A percentile compares a stretch with the other conserved stretches of the same genome.
Evolutionary conservation across 2,329 filamentous ascomycete species (phyloP).

Genomic region (Paecilomyces sp.): DNA sequence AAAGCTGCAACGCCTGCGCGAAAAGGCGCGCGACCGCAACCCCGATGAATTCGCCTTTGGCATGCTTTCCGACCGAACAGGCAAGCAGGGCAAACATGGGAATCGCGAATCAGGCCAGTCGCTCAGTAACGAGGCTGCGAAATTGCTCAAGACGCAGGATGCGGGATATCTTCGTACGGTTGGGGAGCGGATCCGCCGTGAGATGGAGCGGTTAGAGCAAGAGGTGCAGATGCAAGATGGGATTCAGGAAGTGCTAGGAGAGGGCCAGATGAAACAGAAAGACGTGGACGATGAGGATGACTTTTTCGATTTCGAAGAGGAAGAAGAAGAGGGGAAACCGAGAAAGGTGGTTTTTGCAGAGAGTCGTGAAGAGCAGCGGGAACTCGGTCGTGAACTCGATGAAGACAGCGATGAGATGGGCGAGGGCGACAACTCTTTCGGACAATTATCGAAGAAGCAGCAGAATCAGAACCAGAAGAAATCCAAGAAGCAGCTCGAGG

Average conservation of each 20-base stretch:
- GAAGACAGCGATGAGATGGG: conserved; percentile 12
- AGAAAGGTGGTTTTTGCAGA: conserved; percentile 35
- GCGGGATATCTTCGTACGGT: conserved; percentile 54
- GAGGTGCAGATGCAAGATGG: conserved; percentile 36
- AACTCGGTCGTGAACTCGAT: conserved; percentile 14
- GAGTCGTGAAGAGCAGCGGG: conserved; percentile 26
- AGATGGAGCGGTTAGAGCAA: conserved; percentile 44
- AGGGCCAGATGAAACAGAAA: conserved; percentile 1
- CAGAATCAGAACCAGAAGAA: conserved; percentile 30
- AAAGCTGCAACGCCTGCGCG: conserved; percentile 51
- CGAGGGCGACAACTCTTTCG: conserved; percentile 12
- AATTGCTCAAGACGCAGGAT: conserved; percentile 60
- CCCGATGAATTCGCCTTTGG: conserved; percentile 62
- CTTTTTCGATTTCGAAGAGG: conserved; percentile 13
- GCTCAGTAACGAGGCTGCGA: conserved; percentile 51
- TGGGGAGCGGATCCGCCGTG: conserved; percentile 47
- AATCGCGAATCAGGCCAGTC: conserved; percentile 33
- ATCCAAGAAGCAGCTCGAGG: conserved; percentile 38
- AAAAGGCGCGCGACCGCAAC: conserved; percentile 55
- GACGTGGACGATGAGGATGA: conserved; percentile 8
- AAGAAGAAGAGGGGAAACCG: conserved; percentile 14
- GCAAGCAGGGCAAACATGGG: conserved; percentile 36
- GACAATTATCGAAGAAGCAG: conserved; percentile 2
- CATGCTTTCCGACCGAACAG: conserved; percentile 50
- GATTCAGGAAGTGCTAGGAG: conserved; percentile 22